Conservation (phyloP, 2,329 filamentous ascomycete genomes). For the Fusarium sp. region DNA sequence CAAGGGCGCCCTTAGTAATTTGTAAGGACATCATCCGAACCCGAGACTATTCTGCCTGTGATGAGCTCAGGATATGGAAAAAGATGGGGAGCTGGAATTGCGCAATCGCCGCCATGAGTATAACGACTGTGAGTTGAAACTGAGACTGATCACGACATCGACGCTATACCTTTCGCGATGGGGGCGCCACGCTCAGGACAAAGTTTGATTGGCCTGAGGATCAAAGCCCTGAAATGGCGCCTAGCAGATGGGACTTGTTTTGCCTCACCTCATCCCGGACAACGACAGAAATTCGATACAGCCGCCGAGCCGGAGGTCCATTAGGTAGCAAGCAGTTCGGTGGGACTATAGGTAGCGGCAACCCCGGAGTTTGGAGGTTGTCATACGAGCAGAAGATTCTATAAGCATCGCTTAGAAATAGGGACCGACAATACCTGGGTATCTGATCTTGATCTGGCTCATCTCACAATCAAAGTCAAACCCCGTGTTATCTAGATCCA, state of each 20-base stretch:
- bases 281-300: conserved; percentile 35
- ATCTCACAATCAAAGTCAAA: conserved; percentile 32
- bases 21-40: conserved; percentile 37
- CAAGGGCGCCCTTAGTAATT: conserved; percentile 47
- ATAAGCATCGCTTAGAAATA: conserved; percentile 29
- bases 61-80: conserved; percentile 38
- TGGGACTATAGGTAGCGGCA: conserved; percentile 23
- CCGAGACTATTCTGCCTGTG: conserved; percentile 39
- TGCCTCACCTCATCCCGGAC: conserved; percentile 42
- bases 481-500: conserved; percentile 16
- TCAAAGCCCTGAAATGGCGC: conserved; percentile 40
- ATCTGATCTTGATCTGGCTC: not conserved
- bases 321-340: conserved; percentile 35
- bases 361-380: conserved; percentile 20
- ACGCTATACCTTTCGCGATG: conserved; percentile 64
- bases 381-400: conserved; percentile 1
- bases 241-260: conserved; percentile 43
- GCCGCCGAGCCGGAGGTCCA: conserved; percentile 46
- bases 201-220: conserved; percentile 53
- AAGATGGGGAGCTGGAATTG: conserved; percentile 51
- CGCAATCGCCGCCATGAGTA: conserved; percentile 53
- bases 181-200: conserved; percentile 37
- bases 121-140: conserved; percentile 48
- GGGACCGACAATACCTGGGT: not conserved
- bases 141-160: conserved; percentile 64